Base-by-base conservation (phyloP, 1,284 basidiomycete species). In the Tylopilus sp. region DNA sequence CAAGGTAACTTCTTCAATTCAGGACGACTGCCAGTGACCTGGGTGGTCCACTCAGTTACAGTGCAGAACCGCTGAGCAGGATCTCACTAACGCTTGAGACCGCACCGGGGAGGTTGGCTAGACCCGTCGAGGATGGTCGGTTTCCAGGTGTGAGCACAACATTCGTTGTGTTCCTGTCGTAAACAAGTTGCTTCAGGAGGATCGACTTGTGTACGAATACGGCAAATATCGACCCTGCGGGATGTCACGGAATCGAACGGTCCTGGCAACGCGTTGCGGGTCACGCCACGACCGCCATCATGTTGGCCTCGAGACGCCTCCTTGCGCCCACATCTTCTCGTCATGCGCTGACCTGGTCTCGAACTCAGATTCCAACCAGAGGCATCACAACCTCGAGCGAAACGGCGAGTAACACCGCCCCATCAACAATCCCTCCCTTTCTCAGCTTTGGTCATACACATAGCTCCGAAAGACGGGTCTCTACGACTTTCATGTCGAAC, bases 401-500 rank as follows among this genome's bases (percentile, higher is more conserved):
- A 50, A 44, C 52, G 43, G 60, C 37, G 26, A 55, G 62, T 49
- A n/a, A 6, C 15, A 35, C 18, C 2, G 23, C 7, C 3, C 12
- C 43, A 37, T 10, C 18, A 45, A 39, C 7, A 9, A 36, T n/a
- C 5, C 25, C n/a, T 13, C n/a, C 2, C 3, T 6, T 44, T 31
- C 47, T 61, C 25, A 53, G 25, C 18, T 15, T 6, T 16, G 10
- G 26, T 2, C 28, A 2, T n/a, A 42, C 42, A 39, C 25, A 6
- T 38, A 59, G 63, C 53, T 68, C 28, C 55, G 45, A 33, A 67
- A 58, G 46, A 99, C 96, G 0, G 83, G 85, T 0, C 74, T 99
- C 26, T 94, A 97, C 63, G 90, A 96, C 60, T 96, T 96, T 66
- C 95, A 99, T 67, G 69, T 92, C 50, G 65, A 80, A 56, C 77